Base-by-base conservation (phyloP, 2,329 filamentous ascomycete species). In the Botrytis elliptica region DNA sequence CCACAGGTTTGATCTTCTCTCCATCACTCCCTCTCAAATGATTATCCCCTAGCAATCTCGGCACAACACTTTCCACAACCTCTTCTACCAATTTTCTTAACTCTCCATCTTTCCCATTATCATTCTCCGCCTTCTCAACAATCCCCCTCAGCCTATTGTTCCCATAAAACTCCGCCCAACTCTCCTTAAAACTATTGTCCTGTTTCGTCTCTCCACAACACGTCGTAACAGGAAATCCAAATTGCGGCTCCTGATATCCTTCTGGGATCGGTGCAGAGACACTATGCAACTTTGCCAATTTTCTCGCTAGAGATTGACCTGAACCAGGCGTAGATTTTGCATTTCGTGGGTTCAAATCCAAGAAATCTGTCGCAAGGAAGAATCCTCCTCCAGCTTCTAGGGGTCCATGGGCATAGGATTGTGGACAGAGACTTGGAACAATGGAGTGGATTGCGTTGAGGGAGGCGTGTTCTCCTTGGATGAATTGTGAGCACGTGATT, bases 201-300 rank as follows among this genome's bases (percentile, higher is more conserved):
- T 98, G 95, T 59, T 87, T 88, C 12, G 93, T 96, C 64, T 93
- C 89, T 3, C 95, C 95, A 82, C 95, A 98, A 82, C 93, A 97
- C 0, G 95, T 98, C 0, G 92, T 84, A 0, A 92, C 91, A 0
- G 93, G 92, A 80, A 98, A 98, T 3, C 95, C 95, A 77, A 95
- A 98, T 83, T 90, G 85, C 4, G 90, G 89, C 55, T 80, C 85
- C 1, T 86, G 83, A 76, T 88, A 85, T 33, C 88, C 89, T 18
- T 87, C 82, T 1, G 91, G 90, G 0, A 85, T 81, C 0, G 93
- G 92, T 0, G 92, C 93, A 0, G 92, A 89, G 0, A 90, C 93
- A 3, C 88, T 91, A 82, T 98, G 95, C 64, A 98, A 84, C 79
- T 87, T 89, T 1, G 92, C 94, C 12, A 98, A 85, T 81, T 97